Percentiles rank a stretch among this genome's conserved stretches.
These are phyloP conservation scores for Trichophyton verrucosum DNA, from an alignment of 2,329 filamentous ascomycete genomes.

Conservation along the genomic window DNA sequence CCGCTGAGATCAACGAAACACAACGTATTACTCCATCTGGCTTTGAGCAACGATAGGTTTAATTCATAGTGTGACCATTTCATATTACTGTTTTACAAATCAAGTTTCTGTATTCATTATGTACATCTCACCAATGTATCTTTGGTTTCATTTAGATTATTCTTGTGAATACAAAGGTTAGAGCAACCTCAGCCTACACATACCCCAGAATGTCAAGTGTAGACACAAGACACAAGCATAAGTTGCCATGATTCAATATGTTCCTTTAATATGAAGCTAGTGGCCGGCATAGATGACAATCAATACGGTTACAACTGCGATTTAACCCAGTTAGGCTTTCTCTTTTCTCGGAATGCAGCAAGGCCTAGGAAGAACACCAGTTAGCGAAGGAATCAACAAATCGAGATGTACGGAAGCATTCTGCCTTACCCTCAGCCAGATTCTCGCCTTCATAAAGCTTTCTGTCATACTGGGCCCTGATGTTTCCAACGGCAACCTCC, in stretches of 20 bases:
- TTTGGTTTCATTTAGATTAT: neutral
- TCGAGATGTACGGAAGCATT: neutral
- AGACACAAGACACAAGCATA: neutral
- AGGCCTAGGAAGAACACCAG: conserved; percentile 35
- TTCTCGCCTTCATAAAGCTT: conserved; percentile 74
- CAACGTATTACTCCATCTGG: conserved; percentile 39
- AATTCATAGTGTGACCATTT: conserved; percentile 13
- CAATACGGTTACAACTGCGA: conserved; percentile 45
- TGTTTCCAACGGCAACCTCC: conserved; percentile 60
- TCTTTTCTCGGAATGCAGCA: conserved; percentile 84
- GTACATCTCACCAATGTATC: conserved; percentile 1
- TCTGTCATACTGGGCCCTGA: conserved; percentile 74
- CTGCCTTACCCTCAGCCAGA: conserved; percentile 61
- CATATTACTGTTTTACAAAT: neutral
- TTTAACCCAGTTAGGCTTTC: conserved; percentile 67
- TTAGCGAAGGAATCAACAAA: neutral
- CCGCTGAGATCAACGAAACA: conserved; percentile 46
- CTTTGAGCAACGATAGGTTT: conserved; percentile 46
- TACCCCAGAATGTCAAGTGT: neutral
- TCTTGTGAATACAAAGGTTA: neutral
- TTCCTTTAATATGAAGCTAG: no score
- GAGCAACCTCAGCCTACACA: neutral
- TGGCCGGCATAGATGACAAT: neutral
- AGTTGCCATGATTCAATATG: no score
- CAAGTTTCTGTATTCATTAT: conserved; percentile 1